Conservation (phyloP, 345 rosid species). For the Mercurialis annua region DNA sequence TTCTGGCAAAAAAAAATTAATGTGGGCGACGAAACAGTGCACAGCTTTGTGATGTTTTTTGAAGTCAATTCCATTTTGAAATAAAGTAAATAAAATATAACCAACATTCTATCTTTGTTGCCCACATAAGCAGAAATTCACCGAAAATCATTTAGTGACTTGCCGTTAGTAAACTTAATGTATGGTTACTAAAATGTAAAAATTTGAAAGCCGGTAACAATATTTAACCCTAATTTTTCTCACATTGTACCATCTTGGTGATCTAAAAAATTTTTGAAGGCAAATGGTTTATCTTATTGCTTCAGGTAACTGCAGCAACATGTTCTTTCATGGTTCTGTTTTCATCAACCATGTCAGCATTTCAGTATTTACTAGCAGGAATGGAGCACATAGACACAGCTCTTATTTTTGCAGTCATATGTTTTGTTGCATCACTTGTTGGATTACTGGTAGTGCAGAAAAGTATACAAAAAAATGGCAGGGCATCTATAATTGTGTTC, state of each 20-base stretch:
- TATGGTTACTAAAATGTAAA: too few relatives aligned
- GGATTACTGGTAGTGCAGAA: constrained; percentile 69
- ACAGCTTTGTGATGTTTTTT: too few relatives aligned
- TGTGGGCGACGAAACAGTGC: too few relatives aligned
- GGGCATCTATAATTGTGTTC: constrained; percentile 84
- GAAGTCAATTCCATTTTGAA: too few relatives aligned
- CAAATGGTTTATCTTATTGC: background rate
- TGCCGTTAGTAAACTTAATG: too few relatives aligned
- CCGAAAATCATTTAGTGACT: too few relatives aligned
- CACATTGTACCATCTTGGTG: background rate
- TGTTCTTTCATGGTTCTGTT: constrained; percentile 72
- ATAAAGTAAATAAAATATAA: too few relatives aligned
- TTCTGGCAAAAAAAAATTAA: too few relatives aligned
- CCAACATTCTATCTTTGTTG: too few relatives aligned
- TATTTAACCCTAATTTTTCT: too few relatives aligned
- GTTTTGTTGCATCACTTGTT: constrained; percentile 62
- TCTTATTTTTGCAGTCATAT: constrained; percentile 46
- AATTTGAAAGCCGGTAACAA: too few relatives aligned
- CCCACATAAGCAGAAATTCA: too few relatives aligned
- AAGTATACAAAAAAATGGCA: constrained; percentile 51
- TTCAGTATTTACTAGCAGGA: constrained; percentile 64
- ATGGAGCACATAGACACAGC: constrained; percentile 57
- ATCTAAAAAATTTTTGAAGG: background rate
- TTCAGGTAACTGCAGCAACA: constrained; percentile 77
- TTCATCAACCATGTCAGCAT: constrained; percentile 66